A percentile compares a stretch with the other conserved stretches of the same genome.
phyloP scores from a whole-genome alignment of 257 asterid species.

The Avicennia marina region DNA sequence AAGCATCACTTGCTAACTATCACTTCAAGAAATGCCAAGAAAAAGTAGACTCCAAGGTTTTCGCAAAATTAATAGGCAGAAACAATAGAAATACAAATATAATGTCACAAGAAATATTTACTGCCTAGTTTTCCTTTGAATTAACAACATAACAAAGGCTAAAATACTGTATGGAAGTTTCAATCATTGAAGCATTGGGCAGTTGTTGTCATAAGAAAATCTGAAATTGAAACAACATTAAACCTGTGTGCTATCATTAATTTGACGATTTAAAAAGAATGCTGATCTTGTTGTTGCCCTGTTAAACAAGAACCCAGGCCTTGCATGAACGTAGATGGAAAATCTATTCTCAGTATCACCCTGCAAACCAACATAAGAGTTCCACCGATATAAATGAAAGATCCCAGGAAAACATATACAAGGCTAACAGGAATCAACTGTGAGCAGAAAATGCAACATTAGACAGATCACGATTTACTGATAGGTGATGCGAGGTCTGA shows the following conservation, averaged over 20 bases:
- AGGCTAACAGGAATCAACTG: neutral
- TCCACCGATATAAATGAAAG: constrained; percentile 2
- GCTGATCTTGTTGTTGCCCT: constrained; percentile 70
- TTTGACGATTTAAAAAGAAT: constrained; percentile 75
- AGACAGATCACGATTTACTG: neutral
- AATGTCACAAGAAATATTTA: neutral
- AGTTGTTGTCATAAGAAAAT: too few species aligned
- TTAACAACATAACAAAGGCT: neutral
- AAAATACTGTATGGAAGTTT: too few species aligned
- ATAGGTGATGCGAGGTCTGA: neutral
- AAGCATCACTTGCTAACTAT: constrained; percentile 34
- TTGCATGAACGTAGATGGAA: constrained; percentile 83
- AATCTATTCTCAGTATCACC: constrained; percentile 70
- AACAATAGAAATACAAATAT: neutral
- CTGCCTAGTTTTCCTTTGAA: neutral
- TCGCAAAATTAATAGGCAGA: constrained; percentile 2
- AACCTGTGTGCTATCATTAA: constrained; percentile 90
- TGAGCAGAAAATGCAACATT: constrained; percentile 4
- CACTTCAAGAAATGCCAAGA: constrained; percentile 18
- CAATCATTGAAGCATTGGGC: too few species aligned
- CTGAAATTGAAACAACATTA: constrained; percentile 8
- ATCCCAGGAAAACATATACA: neutral
- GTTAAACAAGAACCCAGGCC: constrained; percentile 88
- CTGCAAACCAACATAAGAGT: constrained; percentile 42
- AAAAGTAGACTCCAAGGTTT: neutral